Base-by-base conservation (phyloP, 352 stramenopile genomes). In the Blastocystis sp. region DNA sequence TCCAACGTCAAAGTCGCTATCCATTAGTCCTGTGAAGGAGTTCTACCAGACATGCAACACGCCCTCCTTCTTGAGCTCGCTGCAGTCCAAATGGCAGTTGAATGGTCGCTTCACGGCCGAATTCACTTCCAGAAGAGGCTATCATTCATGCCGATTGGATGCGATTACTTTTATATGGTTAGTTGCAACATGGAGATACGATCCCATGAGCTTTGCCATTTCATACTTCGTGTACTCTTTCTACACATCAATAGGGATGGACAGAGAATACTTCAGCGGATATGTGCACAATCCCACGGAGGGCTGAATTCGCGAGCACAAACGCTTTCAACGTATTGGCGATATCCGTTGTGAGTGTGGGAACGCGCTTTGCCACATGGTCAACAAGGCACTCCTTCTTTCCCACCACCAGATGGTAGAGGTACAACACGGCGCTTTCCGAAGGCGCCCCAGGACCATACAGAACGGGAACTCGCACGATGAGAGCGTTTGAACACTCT, bases 31-130 rank as follows among this genome's bases (percentile, higher is more conserved):
- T 2, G 12, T 16, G 12, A 37, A 16, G 12, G 12, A 16, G 62
- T 29, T 19, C 12, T 26, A 69, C 62, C 62, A 16, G 24, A 69
- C 62, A 35, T 29, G n/a, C 19, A 69, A 69, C 62, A 69, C 35
- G 24, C 62, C 29, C 12, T 69, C 62, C 12, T 29, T 69, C 62
- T 13, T n/a, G 24, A 69, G n/a, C 35, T 69, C 62, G 21, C 21
- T 69, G n/a, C 62, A 69, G 35, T 69, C 62, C 24, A 69, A 29
- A 69, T 69, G 62, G 62, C 62, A 69, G 29, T 69, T 69, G n/a
- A 37, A 69, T 16, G 62, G 62, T n/a, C 62, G 62, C 3, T 69
- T 69, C 35, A 69, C 62, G 29, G 13, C 35, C 29, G 62, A 69
- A 2, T 24, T 69, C 62, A 69, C 62, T 69, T 24, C 35, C 24